These are phyloP conservation scores for Rhodotorula graminis DNA, from an alignment of 768 basidiomycete genomes.

Conservation along the genomic window DNA sequence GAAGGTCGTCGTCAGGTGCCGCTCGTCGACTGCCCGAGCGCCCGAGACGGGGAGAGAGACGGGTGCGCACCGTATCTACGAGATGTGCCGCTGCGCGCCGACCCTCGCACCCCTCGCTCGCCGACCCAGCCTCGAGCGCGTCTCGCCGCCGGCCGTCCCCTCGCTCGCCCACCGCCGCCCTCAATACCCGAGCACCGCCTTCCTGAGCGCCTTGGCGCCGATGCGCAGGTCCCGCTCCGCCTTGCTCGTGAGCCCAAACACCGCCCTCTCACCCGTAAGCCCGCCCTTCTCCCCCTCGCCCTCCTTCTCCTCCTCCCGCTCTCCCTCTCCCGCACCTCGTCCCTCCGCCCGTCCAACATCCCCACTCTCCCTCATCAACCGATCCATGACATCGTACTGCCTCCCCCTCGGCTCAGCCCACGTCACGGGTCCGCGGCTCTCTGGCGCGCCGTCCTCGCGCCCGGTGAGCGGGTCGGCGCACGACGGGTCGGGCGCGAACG, in stretches of 20 bases:
- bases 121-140: too few species aligned
- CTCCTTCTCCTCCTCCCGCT: not conserved
- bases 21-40: too few species aligned
- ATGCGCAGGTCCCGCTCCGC: slow-evolving; percentile 25
- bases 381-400: slow-evolving; percentile 32
- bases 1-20: too few species aligned
- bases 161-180: too few species aligned
- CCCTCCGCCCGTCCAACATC: not conserved
- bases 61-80: too few species aligned
- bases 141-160: too few species aligned
- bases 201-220: slow-evolving; percentile 28
- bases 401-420: slow-evolving; percentile 13
- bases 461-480: not conserved
- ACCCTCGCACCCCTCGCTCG: too few species aligned
- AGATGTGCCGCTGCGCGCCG: too few species aligned
- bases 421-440: slow-evolving; percentile 7
- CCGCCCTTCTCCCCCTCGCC: slow-evolving; percentile 13
- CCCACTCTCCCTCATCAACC: slow-evolving; percentile 25
- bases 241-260: slow-evolving; percentile 17
- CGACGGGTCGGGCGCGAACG: slow-evolving; percentile 1
- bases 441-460: slow-evolving; percentile 7
- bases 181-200: slow-evolving; percentile 32
- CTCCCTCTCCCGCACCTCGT: not conserved
- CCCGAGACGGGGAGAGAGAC: too few species aligned
- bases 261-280: slow-evolving; percentile 1